A percentile compares a stretch with the other conserved stretches of the same genome.
These are phyloP conservation scores for Trichoderma afroharzianum DNA, from an alignment of 2,329 filamentous ascomycete genomes.

Conservation along the genomic window DNA sequence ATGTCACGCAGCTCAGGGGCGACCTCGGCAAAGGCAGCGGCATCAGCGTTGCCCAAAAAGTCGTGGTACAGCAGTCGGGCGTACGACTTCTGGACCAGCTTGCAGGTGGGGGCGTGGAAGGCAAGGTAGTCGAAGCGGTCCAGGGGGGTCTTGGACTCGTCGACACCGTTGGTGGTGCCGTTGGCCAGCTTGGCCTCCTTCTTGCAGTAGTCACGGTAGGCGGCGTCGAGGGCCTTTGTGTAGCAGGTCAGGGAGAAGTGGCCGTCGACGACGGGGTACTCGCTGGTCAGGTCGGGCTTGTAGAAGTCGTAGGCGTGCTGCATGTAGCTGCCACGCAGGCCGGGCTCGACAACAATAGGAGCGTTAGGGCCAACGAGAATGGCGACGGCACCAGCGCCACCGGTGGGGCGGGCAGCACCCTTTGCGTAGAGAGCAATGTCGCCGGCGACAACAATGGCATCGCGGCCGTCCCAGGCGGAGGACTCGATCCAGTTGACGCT, in stretches of 20 bases:
- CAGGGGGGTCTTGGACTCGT: conserved; percentile 56
- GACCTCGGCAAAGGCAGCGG: conserved; percentile 68
- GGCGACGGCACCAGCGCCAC: conserved; percentile 75
- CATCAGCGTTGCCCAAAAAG: conserved; percentile 67
- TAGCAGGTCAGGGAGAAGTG: conserved; percentile 83
- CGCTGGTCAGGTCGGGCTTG: conserved; percentile 83
- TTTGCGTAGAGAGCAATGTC: conserved; percentile 86
- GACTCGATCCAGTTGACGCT: conserved; percentile 82
- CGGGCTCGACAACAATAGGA: conserved; percentile 72
- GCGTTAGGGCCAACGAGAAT: conserved; percentile 76
- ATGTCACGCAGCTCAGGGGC: conserved; percentile 72
- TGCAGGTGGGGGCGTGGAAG: conserved; percentile 85
- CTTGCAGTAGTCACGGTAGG: conserved; percentile 77
- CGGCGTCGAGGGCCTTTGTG: conserved; percentile 72
- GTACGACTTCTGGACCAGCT: conserved; percentile 82
- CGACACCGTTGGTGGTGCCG: conserved; percentile 45
- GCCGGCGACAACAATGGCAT: conserved; percentile 75
- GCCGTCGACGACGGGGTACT: conserved; percentile 82
- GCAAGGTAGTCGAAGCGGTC: conserved; percentile 81
- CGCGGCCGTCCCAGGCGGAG: conserved; percentile 79
- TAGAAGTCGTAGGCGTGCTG: conserved; percentile 85
- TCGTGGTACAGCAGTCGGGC: conserved; percentile 82
- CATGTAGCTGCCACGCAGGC: conserved; percentile 77
- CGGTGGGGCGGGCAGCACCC: conserved; percentile 75
- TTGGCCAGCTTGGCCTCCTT: conserved; percentile 64